Percentiles rank a stretch among this genome's conserved stretches.
Conservation (phyloP, 1,139 yeast species). For the Geotrichum candidum region DNA sequence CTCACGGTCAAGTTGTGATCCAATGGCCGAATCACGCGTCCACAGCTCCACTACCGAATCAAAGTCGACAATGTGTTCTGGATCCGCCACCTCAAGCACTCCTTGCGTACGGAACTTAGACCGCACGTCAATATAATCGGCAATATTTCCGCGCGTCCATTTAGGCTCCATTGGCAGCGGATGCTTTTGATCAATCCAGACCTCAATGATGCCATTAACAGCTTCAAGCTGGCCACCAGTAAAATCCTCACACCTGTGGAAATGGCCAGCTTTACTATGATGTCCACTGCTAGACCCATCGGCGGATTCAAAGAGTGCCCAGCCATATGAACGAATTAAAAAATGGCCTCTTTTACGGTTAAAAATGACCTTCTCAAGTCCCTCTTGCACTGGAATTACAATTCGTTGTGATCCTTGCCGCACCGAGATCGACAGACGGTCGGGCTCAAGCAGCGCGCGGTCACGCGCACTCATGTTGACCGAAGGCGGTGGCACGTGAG, state of each 20-base stretch:
- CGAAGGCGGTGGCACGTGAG: not conserved
- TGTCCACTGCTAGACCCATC: not conserved
- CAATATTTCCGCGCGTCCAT: slow-evolving; percentile 27
- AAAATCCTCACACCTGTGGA: slow-evolving; percentile 22
- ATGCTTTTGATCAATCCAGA: slow-evolving; percentile 22
- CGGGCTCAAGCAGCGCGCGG: slow-evolving; percentile 24
- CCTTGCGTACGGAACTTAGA: slow-evolving; percentile 22
- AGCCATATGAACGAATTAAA: slow-evolving; percentile 20
- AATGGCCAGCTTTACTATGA: slow-evolving; percentile 10
- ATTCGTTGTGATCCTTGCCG: slow-evolving; percentile 24
- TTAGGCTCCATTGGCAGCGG: slow-evolving; percentile 27
- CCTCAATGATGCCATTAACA: slow-evolving; percentile 21
- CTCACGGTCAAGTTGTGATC: slow-evolving; percentile 17
- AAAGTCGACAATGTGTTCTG: slow-evolving; percentile 20
- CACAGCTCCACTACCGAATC: slow-evolving; percentile 20
- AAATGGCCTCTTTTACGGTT: slow-evolving; percentile 23
- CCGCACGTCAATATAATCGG: slow-evolving; percentile 23
- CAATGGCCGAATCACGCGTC: slow-evolving; percentile 20
- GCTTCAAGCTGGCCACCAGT: slow-evolving; percentile 22
- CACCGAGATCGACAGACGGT: slow-evolving; percentile 24
- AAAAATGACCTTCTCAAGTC: slow-evolving; percentile 21
- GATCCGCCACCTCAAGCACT: slow-evolving; percentile 22
- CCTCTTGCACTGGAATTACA: slow-evolving; percentile 27
- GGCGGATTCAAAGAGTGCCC: slow-evolving; percentile 26
- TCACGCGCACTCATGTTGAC: slow-evolving; percentile 20